phyloP scores from a whole-genome alignment of 805 yeast genomes.

The Candida corydali region DNA sequence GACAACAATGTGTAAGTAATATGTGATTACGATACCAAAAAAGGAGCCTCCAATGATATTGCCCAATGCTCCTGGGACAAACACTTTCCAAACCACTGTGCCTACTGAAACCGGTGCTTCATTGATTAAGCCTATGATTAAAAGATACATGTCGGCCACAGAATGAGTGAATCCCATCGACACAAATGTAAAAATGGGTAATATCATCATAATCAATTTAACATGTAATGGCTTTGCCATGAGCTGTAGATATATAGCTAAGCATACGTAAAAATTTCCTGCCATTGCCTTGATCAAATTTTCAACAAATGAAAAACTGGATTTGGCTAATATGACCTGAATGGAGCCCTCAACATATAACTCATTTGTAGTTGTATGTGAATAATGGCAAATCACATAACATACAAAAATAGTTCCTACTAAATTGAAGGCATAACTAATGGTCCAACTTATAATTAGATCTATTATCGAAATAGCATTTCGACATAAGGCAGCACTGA shows the following conservation, averaged over 20 bases:
- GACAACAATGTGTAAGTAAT: constrained; percentile 66
- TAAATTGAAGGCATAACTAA: constrained; percentile 65
- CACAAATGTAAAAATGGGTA: constrained; percentile 79
- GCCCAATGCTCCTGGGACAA: constrained; percentile 70
- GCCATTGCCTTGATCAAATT: constrained; percentile 68
- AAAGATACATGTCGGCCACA: constrained; percentile 76
- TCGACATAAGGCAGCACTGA: constrained; percentile 62
- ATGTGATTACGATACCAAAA: constrained; percentile 63
- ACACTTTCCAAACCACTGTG: constrained; percentile 63
- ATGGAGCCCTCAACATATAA: constrained; percentile 46
- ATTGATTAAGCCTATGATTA: constrained; percentile 64
- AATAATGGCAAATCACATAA: constrained; percentile 56
- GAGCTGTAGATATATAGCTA: constrained; percentile 72
- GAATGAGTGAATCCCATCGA: constrained; percentile 73
- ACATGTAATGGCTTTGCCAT: constrained; percentile 81
- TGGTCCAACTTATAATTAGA: constrained; percentile 57
- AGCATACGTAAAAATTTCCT: constrained; percentile 72
- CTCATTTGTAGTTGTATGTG: constrained; percentile 44
- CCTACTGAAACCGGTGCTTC: constrained; percentile 63
- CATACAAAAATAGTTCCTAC: constrained; percentile 63
- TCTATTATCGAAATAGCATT: constrained; percentile 69
- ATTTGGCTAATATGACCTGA: constrained; percentile 42
- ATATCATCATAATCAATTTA: constrained; percentile 53
- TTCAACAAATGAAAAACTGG: constrained; percentile 48
- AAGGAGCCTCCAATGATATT: constrained; percentile 75